Base-by-base conservation (phyloP, 805 yeast species). In the Lachancea meyersii region DNA sequence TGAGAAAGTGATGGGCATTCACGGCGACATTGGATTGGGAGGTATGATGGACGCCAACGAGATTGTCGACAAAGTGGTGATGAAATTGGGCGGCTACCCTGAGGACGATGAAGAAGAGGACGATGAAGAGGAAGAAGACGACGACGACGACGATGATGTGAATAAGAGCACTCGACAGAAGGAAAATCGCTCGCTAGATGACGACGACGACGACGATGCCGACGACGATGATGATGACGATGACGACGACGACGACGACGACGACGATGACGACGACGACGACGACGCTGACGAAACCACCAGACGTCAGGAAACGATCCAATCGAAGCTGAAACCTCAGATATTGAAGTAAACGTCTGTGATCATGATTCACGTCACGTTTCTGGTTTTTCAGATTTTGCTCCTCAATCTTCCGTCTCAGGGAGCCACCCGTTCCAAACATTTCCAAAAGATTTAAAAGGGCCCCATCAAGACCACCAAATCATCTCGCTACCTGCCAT, bases 11-110 rank as follows among this genome's bases (percentile, higher is more conserved):
- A 79, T 84, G 57, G 87, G 95, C 44, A 76, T 86, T 32, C 87
- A 89, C 67, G 97, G 98, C 48, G 97, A 91, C 54, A 88, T 93
- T 44, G 97, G 97, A n/a, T 84, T 93, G 87, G 97, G 98, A 38
- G 97, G 98, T 42, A 93, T 93, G 97, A 83, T 89, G 82, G 97
- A 93, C 54, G 87, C 94, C 79, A 84, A 86, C 60, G 97, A 89
- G 61, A 82, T 93, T 53, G 96, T 88, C 16, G 94, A 88, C 58
- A 79, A 80, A 53, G 73, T 86, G 38, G 94, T 85, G 17, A 71
- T 80, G 64, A 82, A 81, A 58, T 67, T 88, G 50, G 77, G 81
- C 49, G 72, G 79, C 44, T 66, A 75, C 72, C 80, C 81, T 16
- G 74, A 76, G 40, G 75, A 69, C 22, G 79, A 74, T 10, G 73